Evolutionary conservation across 495 filamentous ascomycete genomes (phyloP), one percentile per base, ranked within the genome.

Genomic region (Aspergillus conjunctus): DNA sequence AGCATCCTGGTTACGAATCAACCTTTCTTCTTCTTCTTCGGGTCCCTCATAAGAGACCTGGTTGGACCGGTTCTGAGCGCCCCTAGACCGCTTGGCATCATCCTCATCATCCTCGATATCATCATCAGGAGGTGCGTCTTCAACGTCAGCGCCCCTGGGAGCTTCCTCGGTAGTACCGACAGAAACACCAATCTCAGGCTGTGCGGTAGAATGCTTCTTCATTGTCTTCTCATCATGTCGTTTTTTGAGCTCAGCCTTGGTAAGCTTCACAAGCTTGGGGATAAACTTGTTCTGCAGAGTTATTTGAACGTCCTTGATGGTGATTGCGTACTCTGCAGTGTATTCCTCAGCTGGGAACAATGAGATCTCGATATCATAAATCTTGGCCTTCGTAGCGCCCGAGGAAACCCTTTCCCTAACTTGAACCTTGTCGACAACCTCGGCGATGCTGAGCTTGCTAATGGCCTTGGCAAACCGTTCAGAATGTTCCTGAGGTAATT

Each of bases 381-480:
- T 89, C 79, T 94, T 96, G 21, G 89, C 89, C 60, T 88, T 82
- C 4, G 80, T 71, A 64, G 85, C 77, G n/a, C 77, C 85, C 18
- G 81, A 74, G 11, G 90, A 90, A 56, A 93, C 84, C 26, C 80
- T 81, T 69, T 98, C 94, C 59, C 77, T 85, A 9, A 98, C 87
- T 6, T 84, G 87, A 10, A 90, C 89, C 61, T 89, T 88, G 66
- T 97, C 91, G 54, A 96, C 79, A 51, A 98, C 86, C 69, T 97
- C 90, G 11, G 89, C 86, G 43, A 99, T 82, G 33, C 89, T 88
- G 55, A 98, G 86, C 68, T 91, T 88, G 76, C 89, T 95, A 68
- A 97, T 96, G 10, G 85, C 88, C 78, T 98, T 99, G 54, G 92
- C 89, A 67, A 98, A 97, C 41, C 75, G 83, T 73, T 93, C 87